Base-by-base conservation (phyloP, 441 rosid genomes). In the Adansonia madagascariensis region DNA sequence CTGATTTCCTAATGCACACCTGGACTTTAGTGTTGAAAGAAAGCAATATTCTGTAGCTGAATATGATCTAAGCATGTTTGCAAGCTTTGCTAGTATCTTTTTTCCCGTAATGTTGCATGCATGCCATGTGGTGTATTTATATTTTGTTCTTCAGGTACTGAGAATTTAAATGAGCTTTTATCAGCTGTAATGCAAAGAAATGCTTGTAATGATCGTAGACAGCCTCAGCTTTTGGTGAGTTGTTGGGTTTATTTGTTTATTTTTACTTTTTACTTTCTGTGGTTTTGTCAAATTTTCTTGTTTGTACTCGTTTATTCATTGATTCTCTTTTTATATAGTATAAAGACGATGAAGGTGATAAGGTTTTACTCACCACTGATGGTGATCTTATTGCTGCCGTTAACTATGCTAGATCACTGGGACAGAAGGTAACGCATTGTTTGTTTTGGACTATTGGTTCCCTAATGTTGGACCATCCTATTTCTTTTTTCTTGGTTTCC, bases 331-430 rank as follows among this genome's bases (percentile, higher is more conserved):
- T 66, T 57, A 15, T 72, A 71, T 52, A 92, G 98, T 93, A 93
- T 44, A 89, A 89, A 82, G 97, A 95, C 60, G 98, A 93, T 31
- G 98, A 95, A 85, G 90, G 97, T 43, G 97, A 93, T 74, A 89
- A 83, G 79, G 91, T 93, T 83, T 76, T 89, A 71, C 86, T 93
- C 24, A 75, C 89, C 61, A 80, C 88, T 71, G 94, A 93, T 56
- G 76, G 76, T 75, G 98, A 95, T 86, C 94, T 95, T 77, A 78
- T 83, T 76, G 85, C 88, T 80, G 97, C 94, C 15, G 81, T 92
- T 41, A 70, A 74, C 77, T 87, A 89, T 66, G 91, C 94, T 43
- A 86, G 91, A 87, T 87, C 92, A 41, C 63, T 55, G 17, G 96
- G 92, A 39, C 71, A 81, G 62, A 95, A 92, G 93, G 96, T 91